A percentile compares a stretch with the other conserved stretches of the same genome.
Conservation (phyloP, 345 rosid genomes). For the Combretum micranthum region DNA sequence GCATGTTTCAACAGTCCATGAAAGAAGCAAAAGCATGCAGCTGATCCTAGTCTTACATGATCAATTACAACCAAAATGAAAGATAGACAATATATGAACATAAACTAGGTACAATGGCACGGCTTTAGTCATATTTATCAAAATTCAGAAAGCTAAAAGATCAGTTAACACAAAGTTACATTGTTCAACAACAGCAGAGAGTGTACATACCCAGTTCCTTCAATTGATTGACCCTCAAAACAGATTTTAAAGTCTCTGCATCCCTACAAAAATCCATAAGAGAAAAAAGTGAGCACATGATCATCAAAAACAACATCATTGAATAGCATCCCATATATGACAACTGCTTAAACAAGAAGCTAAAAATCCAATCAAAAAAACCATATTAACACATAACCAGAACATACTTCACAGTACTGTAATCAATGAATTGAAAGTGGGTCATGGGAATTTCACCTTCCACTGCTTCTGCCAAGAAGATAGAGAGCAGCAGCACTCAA, state of each 20-base stretch:
- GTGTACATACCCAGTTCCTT: conserved; percentile 62
- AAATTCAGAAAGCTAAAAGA: too few species aligned
- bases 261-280: conserved; percentile 37
- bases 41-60: too few species aligned
- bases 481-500: conserved; percentile 82
- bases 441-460: conserved; percentile 35
- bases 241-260: conserved; percentile 73
- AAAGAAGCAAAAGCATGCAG: too few species aligned
- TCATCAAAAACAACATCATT: too few species aligned
- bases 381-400: not conserved
- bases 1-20: too few species aligned
- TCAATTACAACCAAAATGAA: too few species aligned
- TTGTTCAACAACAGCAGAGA: not conserved
- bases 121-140: too few species aligned
- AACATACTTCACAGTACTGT: not conserved
- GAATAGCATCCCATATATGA: too few species aligned
- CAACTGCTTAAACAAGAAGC: not conserved
- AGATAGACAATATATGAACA: too few species aligned
- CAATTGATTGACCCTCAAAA: conserved; percentile 68
- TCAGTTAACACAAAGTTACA: too few species aligned
- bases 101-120: too few species aligned
- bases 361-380: not conserved
- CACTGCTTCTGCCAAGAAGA: conserved; percentile 88
- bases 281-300: not conserved
- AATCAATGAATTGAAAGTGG: not conserved